Evolutionary conservation across 2,329 filamentous ascomycete genomes (phyloP), one percentile per base, ranked within the genome.

Genomic region (Pseudocercospora vitis): DNA sequence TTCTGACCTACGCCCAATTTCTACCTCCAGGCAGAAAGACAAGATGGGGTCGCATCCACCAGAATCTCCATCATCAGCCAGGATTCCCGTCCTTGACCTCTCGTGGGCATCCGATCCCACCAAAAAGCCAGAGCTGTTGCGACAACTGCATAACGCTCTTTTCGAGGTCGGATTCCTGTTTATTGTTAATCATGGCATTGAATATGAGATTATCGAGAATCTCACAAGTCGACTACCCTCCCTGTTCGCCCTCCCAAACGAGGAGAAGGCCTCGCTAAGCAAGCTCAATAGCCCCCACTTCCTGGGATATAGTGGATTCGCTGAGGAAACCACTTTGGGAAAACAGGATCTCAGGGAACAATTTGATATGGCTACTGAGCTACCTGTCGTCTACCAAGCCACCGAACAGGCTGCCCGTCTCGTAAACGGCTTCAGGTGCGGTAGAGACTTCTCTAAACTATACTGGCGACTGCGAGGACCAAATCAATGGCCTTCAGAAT

Each of bases 251-350:
- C 66, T 80, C 1, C 58, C 72, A 0, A 46, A 61, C 0, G 57
- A 62, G 2, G 63, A 67, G 4, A 81, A 81, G 52, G 63, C 65
- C 0, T 60, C 60, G 1, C 64, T 80, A 7, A 75, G 74, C 0
- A 69, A 81, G 14, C 67, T 73, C 21, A 78, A 82, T 21, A 84
- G 79, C 1, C 80, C 81, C 7, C 81, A 84, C 63, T 83, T 85
- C 52, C 70, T 85, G 2, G 82, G 82, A 0, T 85, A 84, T 63
- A 81, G 78, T 56, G 76, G 72, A 0, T 74, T 75, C 14, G 81
- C 81, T 0, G 71, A 77, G 19, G 82, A 85, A 64, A 80, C 70
- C 0, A 85, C 83, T 1, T 76, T 78, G 0, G 79, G 80, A 0
- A 68, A 70, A 48, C 23, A 68, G 11, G 82, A 85, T 62, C 68